These are phyloP conservation scores for Kodamaea anthophila DNA, from an alignment of 1,139 yeast genomes.

Conservation along the genomic window DNA sequence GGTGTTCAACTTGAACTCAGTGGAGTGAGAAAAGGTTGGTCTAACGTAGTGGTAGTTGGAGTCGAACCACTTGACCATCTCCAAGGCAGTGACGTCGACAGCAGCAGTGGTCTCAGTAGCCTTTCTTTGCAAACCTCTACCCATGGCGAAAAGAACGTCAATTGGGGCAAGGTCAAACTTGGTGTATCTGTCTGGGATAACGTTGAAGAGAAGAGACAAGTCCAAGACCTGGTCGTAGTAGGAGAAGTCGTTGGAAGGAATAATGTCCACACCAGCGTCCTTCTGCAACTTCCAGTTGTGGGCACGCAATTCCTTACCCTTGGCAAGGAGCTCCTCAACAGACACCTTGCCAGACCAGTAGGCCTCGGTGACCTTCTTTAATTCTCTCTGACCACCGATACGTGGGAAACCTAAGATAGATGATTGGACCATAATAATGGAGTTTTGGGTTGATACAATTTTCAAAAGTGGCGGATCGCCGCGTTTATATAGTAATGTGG, in stretches of 20 bases:
- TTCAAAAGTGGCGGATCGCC: neutral
- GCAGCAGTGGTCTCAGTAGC: conserved; percentile 84
- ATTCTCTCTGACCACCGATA: conserved; percentile 98
- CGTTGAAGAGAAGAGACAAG: conserved; percentile 87
- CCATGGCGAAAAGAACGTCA: conserved; percentile 97
- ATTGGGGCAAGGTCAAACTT: conserved; percentile 84
- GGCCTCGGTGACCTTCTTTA: conserved; percentile 96
- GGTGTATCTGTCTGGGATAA: conserved; percentile 93
- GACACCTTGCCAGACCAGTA: conserved; percentile 95
- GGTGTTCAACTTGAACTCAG: conserved; percentile 85
- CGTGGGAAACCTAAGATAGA: conserved; percentile 99
- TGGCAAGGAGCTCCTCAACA: conserved; percentile 81
- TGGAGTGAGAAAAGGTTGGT: conserved; percentile 95
- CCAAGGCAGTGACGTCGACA: conserved; percentile 97
- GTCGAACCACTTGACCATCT: conserved; percentile 99
- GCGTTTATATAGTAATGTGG: conserved; percentile 3
- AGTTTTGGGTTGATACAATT: conserved; percentile 1
- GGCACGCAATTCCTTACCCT: conserved; percentile 93
- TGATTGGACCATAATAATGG: conserved; percentile 73
- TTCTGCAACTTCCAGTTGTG: conserved; percentile 97
- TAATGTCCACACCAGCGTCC: conserved; percentile 94
- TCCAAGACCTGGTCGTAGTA: conserved; percentile 97
- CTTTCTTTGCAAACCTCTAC: conserved; percentile 98
- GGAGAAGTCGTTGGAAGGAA: conserved; percentile 97
- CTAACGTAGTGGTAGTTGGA: conserved; percentile 99